Base-by-base conservation (phyloP, 805 yeast species). In the Danielia oregonensis region DNA sequence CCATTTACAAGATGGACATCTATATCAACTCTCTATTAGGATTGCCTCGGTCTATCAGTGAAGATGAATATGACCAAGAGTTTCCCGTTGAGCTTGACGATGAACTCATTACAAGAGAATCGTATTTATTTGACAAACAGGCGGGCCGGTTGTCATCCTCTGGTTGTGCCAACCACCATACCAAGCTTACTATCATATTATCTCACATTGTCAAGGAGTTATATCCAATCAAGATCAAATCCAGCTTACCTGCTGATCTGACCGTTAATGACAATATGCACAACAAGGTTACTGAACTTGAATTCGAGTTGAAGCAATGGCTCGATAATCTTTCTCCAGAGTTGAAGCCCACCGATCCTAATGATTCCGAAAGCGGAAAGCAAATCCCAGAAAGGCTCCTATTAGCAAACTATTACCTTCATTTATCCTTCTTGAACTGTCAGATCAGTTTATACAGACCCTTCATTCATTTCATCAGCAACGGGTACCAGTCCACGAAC, bases 1-100 rank as follows among this genome's bases (percentile, higher is more conserved):
- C 96, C 1, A 81, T 88, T 42, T 83, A 85, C 56, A 88, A 88
- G 55, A 83, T 87, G 82, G 96, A 89, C 52, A 78, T 86, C 28
- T 88, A 89, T 55, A 85, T 87, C 49, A 86, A 85, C 55, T 83
- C 95, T 6, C 79, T 88, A 64, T 56, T 89, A 44, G 96, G 96
- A 2, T 65, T 88, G 32, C 97, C 97, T 1, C 66, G 86, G 38
- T 76, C 88, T 2, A 74, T 87, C 12, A 66, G 76, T 31, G 83
- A 81, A 41, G 85, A 80, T 42, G 95, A 86, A 46, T 79, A 86
- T 44, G 95, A 88, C 59, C 96, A 88, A 56, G 89, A 82, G 32
- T 67, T 86, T 43, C 96, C 96, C 1, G 62, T 74, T 22, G 95
- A 87, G 51, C 63, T 86, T 23, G 96, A 87, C 51, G 96, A 88